Evolutionary conservation across 208 protist genomes (phyloP).

Genomic region (Wallacemonas sp.): DNA sequence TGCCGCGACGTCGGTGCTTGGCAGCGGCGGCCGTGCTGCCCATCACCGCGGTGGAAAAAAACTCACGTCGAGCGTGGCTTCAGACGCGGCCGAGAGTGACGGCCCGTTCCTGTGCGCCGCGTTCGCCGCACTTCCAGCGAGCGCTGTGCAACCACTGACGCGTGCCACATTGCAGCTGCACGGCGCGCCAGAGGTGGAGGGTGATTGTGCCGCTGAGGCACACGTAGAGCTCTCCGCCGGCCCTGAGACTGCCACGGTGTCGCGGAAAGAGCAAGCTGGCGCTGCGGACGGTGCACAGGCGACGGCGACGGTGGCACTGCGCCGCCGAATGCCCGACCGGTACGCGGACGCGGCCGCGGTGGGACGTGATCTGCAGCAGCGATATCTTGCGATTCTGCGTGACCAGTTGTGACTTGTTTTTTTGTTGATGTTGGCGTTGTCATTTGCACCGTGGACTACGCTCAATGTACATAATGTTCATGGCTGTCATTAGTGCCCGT

Average conservation of each 20-base stretch:
- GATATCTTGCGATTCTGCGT: neutral
- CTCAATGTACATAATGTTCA: too few relatives aligned
- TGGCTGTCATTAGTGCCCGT: too few relatives aligned
- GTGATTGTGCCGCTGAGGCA: neutral
- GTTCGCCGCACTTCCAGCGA: slow-evolving; percentile 24
- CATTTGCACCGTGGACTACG: too few relatives aligned
- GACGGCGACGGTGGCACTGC: neutral
- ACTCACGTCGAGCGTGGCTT: too few relatives aligned
- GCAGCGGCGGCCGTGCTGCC: too few relatives aligned
- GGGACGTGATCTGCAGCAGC: neutral
- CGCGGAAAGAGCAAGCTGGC: neutral
- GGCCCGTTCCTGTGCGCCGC: slow-evolving; percentile 26
- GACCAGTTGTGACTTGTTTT: neutral
- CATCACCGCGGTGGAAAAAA: too few relatives aligned
- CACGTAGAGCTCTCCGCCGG: neutral
- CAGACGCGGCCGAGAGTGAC: slow-evolving; percentile 7
- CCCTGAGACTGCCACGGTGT: neutral
- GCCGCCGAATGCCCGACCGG: neutral
- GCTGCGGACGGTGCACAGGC: neutral
- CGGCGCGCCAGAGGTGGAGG: neutral
- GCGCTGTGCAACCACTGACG: slow-evolving; percentile 4
- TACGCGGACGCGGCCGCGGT: neutral
- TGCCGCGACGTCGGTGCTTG: too few relatives aligned
- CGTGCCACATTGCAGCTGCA: neutral
- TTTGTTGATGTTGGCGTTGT: too few relatives aligned